phyloP scores from a whole-genome alignment of 108 stramenopile species.

The Epithemia pelagica region DNA sequence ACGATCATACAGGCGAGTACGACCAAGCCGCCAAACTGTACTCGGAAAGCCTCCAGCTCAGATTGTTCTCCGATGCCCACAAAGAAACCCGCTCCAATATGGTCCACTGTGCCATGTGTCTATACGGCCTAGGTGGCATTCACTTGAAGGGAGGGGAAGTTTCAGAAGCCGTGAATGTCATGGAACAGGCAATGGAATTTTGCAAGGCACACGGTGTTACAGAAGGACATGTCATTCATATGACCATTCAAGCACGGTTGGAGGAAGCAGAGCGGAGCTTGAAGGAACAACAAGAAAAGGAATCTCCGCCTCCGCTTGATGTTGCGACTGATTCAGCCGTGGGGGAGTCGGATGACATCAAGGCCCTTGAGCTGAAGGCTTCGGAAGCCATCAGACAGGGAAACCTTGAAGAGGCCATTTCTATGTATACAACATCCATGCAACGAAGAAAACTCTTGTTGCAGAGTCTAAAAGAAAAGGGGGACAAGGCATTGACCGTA shows the following conservation, averaged over 20 bases:
- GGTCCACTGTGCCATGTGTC: slow-evolving; percentile 28
- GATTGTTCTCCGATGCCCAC: slow-evolving; percentile 16
- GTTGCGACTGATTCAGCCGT: neutral
- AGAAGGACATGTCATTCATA: slow-evolving; percentile 11
- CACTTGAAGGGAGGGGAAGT: slow-evolving; percentile 22
- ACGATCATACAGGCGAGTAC: slow-evolving; percentile 17
- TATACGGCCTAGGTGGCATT: slow-evolving; percentile 30
- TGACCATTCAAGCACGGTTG: slow-evolving; percentile 19
- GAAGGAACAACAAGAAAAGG: neutral
- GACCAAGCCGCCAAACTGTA: slow-evolving; percentile 27
- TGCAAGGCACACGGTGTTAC: slow-evolving; percentile 14
- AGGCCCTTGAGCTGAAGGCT: neutral
- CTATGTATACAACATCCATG: neutral
- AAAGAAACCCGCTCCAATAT: slow-evolving; percentile 19
- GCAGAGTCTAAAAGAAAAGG: neutral
- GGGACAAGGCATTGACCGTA: neutral
- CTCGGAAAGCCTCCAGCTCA: slow-evolving; percentile 24
- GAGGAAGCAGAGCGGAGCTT: slow-evolving; percentile 13
- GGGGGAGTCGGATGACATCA: neutral
- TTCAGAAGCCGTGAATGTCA: slow-evolving; percentile 19
- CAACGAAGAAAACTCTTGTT: neutral
- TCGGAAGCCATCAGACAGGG: neutral
- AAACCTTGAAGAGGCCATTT: neutral
- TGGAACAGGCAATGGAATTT: slow-evolving; percentile 22
- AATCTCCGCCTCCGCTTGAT: neutral